phyloP scores from a whole-genome alignment of 2,329 filamentous ascomycete species.

The Verticillium alfalfae region DNA sequence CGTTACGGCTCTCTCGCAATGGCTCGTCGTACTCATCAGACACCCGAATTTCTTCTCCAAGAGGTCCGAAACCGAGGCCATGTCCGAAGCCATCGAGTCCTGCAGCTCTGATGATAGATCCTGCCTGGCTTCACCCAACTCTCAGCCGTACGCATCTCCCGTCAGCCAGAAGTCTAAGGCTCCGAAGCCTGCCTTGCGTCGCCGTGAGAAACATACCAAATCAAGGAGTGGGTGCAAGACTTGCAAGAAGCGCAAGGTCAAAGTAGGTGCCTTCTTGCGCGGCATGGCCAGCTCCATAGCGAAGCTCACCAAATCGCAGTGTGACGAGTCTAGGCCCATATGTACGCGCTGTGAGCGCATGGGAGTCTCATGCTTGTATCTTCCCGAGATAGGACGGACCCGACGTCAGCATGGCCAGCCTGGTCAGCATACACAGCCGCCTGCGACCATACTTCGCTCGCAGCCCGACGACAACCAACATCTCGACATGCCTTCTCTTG shows the following conservation, averaged over 20 bases:
- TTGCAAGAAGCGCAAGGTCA: slow-evolving; percentile 11
- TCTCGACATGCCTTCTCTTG: slow-evolving; percentile 2
- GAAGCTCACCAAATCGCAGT: neutral
- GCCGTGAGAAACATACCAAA: slow-evolving; percentile 2
- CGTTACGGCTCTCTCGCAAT: neutral
- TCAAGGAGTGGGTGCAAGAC: slow-evolving; percentile 13
- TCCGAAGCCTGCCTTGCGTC: neutral
- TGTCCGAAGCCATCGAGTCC: neutral
- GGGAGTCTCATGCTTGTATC: neutral
- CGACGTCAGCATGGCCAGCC: neutral
- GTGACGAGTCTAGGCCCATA: slow-evolving; percentile 1
- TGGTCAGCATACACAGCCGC: neutral
- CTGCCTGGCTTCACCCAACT: neutral
- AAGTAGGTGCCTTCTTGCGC: neutral
- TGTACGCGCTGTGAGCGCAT: slow-evolving; percentile 3
- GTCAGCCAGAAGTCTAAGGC: neutral
- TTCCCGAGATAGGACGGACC: neutral
- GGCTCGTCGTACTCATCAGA: neutral
- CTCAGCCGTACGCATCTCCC: neutral
- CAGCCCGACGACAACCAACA: neutral
- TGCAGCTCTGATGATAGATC: neutral
- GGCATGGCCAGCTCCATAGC: too few relatives aligned
- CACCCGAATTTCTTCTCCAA: neutral
- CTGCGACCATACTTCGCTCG: neutral
- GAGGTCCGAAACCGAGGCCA: neutral